Base-by-base conservation (phyloP, 78 protist species). In the Speleostelium caveatum region DNA sequence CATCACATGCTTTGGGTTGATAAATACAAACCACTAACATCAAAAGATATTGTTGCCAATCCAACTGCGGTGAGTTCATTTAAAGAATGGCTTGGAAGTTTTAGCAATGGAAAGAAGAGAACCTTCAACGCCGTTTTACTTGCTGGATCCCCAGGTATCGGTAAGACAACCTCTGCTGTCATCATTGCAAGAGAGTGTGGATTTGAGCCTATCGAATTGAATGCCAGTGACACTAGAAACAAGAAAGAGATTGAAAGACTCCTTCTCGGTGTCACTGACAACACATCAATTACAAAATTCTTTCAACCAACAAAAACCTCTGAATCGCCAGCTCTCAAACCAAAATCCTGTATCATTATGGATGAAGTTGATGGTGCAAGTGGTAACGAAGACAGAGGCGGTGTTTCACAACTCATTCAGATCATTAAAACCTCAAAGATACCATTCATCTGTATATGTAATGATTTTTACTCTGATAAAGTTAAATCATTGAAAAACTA, bases 351-450 rank as follows among this genome's bases (percentile, higher is more conserved):
- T 10, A 42, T 96, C 16, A 78, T 98, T 62, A 95, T 99, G 98
- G 99, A 99, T 76, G 99, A 99, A 75, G 97, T 98, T 19, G 99
- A 98, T 59, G 99, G 99, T 10, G 69, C 96, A 16, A 66, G 86
- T 35, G 99, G 99, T 32, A 83, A 83, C 17, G 10, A 28, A 2
- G 99, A 99, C 72, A 69, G 98, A 4, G 99, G 99, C 26, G 99
- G 99, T 42, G 51, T 97, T 28, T 65, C 83, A 0, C 97, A 90
- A 85, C 59, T 98, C 24, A 75, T 76, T 8, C 12, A 51, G 41
- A 28, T 97, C 39, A 89, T 97, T n/a, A 72, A 69, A 65, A 61
- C 26, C 22, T 74, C 94, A 16, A 72, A 69, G 49, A 73, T 97
- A 16, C 99, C 99, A 22, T 92, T 99, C 73, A 95, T 98, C 58